These are phyloP conservation scores for Saitozyma podzolica DNA, from an alignment of 768 basidiomycete genomes.

Conservation along the genomic window DNA sequence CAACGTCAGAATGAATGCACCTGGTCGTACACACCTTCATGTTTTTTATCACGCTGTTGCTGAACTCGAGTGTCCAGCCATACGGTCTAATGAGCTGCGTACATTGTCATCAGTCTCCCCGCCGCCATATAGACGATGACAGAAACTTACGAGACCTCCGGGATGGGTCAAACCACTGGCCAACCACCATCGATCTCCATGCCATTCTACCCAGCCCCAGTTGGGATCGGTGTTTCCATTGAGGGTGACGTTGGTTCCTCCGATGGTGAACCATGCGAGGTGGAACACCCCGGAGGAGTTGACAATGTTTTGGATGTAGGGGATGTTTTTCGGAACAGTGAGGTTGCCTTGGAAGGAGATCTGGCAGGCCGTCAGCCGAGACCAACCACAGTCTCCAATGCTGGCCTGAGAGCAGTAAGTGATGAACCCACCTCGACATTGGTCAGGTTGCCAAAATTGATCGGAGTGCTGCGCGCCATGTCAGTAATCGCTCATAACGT, in stretches of 20 bases:
- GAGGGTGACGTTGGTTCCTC: conserved; percentile 63
- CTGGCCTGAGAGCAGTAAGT: no score
- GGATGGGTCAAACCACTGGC: conserved; percentile 59
- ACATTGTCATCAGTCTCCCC: no score
- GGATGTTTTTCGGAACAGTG: conserved; percentile 9
- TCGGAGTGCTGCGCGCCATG: not conserved
- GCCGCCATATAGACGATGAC: not conserved
- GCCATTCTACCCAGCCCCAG: conserved; percentile 68
- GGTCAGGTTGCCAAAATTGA: conserved; percentile 12
- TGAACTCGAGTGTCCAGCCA: not conserved
- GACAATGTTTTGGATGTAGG: conserved; percentile 11
- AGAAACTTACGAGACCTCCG: conserved; percentile 56
- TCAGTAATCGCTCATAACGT: not conserved
- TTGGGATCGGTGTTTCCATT: conserved; percentile 61
- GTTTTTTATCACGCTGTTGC: not conserved
- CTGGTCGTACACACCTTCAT: conserved; percentile 4
- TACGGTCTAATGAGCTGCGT: no score
- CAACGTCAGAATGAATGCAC: conserved; percentile 57
- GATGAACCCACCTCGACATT: conserved; percentile 15
- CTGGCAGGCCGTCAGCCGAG: no score
- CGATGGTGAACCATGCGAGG: conserved; percentile 59
- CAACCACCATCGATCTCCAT: conserved; percentile 57
- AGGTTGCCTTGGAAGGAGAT: conserved; percentile 13
- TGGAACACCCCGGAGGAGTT: conserved; percentile 10
- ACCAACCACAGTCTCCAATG: no score